Base-by-base conservation (phyloP, 1,139 yeast genomes). In the Schizosaccharomyces versatilis region DNA sequence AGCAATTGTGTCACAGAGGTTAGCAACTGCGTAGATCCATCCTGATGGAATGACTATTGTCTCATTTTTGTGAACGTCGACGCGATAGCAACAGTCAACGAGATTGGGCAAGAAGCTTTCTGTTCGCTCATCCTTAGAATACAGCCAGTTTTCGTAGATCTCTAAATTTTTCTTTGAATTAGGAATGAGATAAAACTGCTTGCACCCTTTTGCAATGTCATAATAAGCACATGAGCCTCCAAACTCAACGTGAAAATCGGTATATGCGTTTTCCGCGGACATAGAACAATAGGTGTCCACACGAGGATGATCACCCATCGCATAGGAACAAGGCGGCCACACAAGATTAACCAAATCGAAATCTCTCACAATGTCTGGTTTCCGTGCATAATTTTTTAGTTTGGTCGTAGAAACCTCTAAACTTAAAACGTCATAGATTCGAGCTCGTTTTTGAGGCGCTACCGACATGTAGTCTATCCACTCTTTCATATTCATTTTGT, bases 201-300 rank as follows among this genome's bases (percentile, higher is more conserved):
- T 86, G 3, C 71, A 62, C 0, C 96, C 96, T 8, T 73, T 69
- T 19, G 88, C 68, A 2, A 86, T 79, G 8, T 90, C 85, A 66
- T 86, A 86, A 65, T 84, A 86, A 5, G 86, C 96, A 0, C 90
- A 82, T 0, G 95, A 84, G 0, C 95, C 96, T 1, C 94, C 94
- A 66, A 86, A 86, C 66, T 86, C 96, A 51, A 86, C 72, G 65
- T 86, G 96, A 66, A 85, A 86, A 64, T 86, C 96, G 0, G 95
- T 86, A 64, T 78, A 86, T 1, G 93, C 79, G 57, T 80, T 78
- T 48, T 73, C 70, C 0, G 84, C 94, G 0, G 94, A 82, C 95
- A 86, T 86, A 42, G 86, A 69, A 60, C 94, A 58, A 14, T 41
- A 55, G 14, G 80, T 77, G 17, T 57, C 58, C 1, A 86, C 94